phyloP scores from a whole-genome alignment of 257 asterid genomes.

The Lycium ferocissimum region DNA sequence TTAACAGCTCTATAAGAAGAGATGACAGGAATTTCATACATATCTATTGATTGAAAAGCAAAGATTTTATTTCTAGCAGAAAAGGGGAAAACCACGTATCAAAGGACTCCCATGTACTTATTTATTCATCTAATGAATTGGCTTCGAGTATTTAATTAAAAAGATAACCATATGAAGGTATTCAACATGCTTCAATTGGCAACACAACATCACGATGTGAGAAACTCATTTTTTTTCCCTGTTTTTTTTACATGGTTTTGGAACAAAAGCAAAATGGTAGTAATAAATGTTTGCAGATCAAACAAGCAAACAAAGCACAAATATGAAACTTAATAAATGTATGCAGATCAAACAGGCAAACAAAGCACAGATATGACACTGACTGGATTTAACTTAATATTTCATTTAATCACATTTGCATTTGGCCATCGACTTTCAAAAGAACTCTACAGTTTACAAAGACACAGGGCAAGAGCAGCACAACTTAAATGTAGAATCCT shows the following conservation, averaged over 20 bases:
- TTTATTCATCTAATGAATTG: background rate
- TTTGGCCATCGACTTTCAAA: background rate
- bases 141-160: background rate
- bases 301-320: background rate
- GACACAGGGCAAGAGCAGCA: background rate
- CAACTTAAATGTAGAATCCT: background rate
- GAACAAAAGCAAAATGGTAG: conserved; percentile 11
- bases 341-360: background rate
- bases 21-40: background rate
- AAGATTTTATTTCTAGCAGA: background rate
- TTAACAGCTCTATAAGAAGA: background rate
- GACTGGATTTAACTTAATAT: background rate
- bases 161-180: background rate
- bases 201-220: background rate
- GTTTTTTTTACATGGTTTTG: background rate
- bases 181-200: background rate
- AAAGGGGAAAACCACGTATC: background rate
- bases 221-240: background rate
- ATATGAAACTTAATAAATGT: background rate
- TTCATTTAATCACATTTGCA: background rate
- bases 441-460: background rate
- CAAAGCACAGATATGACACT: background rate
- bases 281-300: background rate
- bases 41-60: background rate
- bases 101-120: background rate